Evolutionary conservation across 192 early-diverging fungal genomes (phyloP), one percentile per base, ranked within the genome.

Genomic region (Coemansia aciculifera): DNA sequence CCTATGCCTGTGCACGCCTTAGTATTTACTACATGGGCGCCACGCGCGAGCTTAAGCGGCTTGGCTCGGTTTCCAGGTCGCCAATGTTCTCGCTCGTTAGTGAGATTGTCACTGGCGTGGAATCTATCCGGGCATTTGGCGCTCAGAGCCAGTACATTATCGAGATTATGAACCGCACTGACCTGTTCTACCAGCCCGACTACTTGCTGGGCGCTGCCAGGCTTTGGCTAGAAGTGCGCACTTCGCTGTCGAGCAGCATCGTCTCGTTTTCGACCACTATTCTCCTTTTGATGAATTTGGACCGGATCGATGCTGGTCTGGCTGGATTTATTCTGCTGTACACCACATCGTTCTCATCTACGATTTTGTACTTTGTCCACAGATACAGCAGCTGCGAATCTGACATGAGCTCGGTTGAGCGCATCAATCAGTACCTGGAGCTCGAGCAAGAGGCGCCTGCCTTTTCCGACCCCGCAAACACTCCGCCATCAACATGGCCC

Each of bases 241-340:
- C 90, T 6, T 92, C 91, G 40, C 54, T 90, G 36, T 74, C 90
- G 3, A 89, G 89, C 44, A 86, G 88, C 3, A 66, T 90, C 32
- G 90, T 95, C 6, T 73, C 86, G 15, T 87, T 93, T 31, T 74
- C 72, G 49, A 85, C 89, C 21, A 89, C 86, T 21, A 51, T 92
- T 15, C 72, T 90, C 27, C 78, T 95, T 51, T 15, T 93, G 7
- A 71, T 75, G 63, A 68, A 42, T 27, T 46, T 32, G n/a, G 43
- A 61, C 17, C 67, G 66, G 5, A 68, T 85, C 29, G 87, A 90
- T 64, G 89, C 94, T 9, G 95, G 95, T 23, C 83, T 92, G 78
- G 92, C 94, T 52, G 96, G 93, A 19, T 83, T 98, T 32, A 84
- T 86, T 63, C 81, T 98, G 38, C 85, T 86, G 57, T 95, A 97